Evolutionary conservation across 2,329 filamentous ascomycete genomes (phyloP).

Genomic region (Pseudocercospora musae): DNA sequence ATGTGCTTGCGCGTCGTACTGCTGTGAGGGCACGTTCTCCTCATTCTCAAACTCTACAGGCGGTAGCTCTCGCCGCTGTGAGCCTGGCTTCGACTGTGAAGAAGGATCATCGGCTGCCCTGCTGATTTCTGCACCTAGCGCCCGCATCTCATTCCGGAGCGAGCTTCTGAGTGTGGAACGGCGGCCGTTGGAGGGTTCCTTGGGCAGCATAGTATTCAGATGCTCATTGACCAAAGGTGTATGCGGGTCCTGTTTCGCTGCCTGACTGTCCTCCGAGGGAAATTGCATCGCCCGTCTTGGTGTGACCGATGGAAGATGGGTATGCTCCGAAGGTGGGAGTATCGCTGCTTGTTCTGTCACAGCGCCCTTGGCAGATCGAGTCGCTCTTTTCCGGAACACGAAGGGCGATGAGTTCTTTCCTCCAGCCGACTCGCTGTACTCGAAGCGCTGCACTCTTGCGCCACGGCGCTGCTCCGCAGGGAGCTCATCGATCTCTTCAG

Average conservation of each 20-base stretch:
- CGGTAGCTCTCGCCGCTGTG: not conserved
- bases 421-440: slow-evolving; percentile 13
- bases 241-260: not conserved
- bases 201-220: slow-evolving; percentile 18
- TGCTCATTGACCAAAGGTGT: slow-evolving; percentile 22
- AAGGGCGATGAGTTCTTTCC: slow-evolving; percentile 27
- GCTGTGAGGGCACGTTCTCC: not conserved
- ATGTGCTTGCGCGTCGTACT: not conserved
- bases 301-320: slow-evolving; percentile 6
- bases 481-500: not conserved
- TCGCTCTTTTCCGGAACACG: slow-evolving; percentile 27
- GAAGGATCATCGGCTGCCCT: slow-evolving; percentile 13
- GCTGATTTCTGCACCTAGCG: slow-evolving; percentile 26
- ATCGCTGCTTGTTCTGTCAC: not conserved
- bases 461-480: slow-evolving; percentile 6
- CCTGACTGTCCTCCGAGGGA: slow-evolving; percentile 4
- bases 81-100: slow-evolving; percentile 15
- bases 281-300: slow-evolving; percentile 2
- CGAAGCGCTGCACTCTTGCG: slow-evolving; percentile 1
- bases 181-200: not conserved
- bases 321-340: not conserved
- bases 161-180: slow-evolving; percentile 23
- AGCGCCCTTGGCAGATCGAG: slow-evolving; percentile 9
- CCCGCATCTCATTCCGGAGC: slow-evolving; percentile 25
- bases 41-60: not conserved